Evolutionary conservation across 2,329 filamentous ascomycete species (phyloP), one percentile per base, ranked within the genome.

Genomic region (Blastomyces gilchristii): DNA sequence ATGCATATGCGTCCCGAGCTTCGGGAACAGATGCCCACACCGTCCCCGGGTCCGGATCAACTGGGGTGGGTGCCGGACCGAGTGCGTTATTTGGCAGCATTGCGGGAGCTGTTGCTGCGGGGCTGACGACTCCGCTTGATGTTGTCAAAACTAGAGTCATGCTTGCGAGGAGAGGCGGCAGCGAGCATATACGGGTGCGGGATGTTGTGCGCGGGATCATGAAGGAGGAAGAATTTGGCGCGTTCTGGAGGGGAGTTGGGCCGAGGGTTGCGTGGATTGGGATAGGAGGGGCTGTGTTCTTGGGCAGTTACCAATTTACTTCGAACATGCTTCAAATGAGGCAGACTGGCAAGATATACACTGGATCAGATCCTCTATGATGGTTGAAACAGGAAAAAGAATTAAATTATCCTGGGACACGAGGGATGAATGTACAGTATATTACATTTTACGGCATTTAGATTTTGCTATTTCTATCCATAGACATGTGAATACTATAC

Each of bases 71-170:
- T 18, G 91, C 89, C 0, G 77, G 83, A 1, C 91, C 96, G 77
- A 94, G 90, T 68, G 94, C 88, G 0, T 69, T 94, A 52, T 93
- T 94, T 74, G 94, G 94, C 0, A 92, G 88, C 69, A 72, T 91
- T 45, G 86, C 91, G 0, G 94, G 94, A 0, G 91, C 87, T 0
- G 81, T 97, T 49, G 91, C 94, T 0, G 94, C 94, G 0, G 93
- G 85, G 0, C 73, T 93, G 64, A 99, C 94, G 31, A 99, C 94
- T 61, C 94, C 94, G 49, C 78, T 99, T 66, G 94, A 99, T 77
- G 94, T 99, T 66, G 81, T 99, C 68, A 99, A 99, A 85, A 99
- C 94, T 67, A 82, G 94, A 67, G 87, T 97, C 76, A 99, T 99
- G 94, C 80, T 99, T 68, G 88, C 89, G 16, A 83, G 85, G 70